Conservation (phyloP, 257 asterid species). For the Craterostigma plantagineum region DNA sequence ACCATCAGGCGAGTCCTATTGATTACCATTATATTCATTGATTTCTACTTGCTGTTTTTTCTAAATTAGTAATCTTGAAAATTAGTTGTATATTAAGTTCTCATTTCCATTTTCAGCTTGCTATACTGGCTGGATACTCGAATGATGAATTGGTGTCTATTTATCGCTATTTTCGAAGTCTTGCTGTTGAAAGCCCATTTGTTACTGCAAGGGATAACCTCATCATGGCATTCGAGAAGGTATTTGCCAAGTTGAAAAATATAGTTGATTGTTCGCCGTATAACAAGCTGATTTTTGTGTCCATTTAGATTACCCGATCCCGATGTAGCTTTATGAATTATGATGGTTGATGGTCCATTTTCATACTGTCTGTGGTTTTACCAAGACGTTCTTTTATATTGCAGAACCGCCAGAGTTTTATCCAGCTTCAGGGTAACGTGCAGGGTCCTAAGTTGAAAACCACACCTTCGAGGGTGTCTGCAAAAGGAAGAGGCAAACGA, state of each 20-base stretch:
- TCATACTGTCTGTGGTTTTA: background rate
- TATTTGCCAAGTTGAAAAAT: too few species aligned
- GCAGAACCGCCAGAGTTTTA: constrained; percentile 66
- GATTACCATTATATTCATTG: background rate
- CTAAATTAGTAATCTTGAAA: background rate
- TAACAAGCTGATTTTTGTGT: too few species aligned
- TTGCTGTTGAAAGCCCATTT: constrained; percentile 72
- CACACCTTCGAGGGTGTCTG: constrained; percentile 21
- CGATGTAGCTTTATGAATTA: too few species aligned
- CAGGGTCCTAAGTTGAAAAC: constrained; percentile 11
- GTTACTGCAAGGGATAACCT: constrained; percentile 83
- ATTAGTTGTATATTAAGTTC: constrained; percentile 6
- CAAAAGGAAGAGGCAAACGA: constrained; percentile 56
- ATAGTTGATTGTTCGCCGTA: too few species aligned
- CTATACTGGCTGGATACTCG: constrained; percentile 75
- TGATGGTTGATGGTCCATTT: too few species aligned
- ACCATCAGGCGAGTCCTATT: constrained; percentile 62
- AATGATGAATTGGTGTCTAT: constrained; percentile 64
- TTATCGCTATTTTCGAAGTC: constrained; percentile 88
- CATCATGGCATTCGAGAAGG: constrained; percentile 95
- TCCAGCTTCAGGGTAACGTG: constrained; percentile 38
- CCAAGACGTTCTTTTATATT: background rate
- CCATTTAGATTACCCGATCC: too few species aligned
- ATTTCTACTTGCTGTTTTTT: background rate
- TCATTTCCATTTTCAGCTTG: constrained; percentile 45